phyloP scores from a whole-genome alignment of 176 grass and related monocot genomes.

The Musa acuminata region DNA sequence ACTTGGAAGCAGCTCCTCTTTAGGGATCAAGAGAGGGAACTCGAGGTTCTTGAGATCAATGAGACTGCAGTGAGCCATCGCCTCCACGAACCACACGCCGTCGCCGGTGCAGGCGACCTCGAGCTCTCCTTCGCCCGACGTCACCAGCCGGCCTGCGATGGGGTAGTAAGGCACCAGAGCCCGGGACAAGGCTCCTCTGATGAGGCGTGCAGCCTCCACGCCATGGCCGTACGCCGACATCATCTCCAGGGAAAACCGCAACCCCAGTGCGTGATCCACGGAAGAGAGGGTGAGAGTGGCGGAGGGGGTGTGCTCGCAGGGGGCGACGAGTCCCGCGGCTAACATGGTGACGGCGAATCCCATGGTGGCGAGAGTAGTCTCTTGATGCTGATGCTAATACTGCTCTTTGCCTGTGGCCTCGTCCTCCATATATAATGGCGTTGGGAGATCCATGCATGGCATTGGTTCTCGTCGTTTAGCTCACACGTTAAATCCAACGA shows the following conservation, averaged over 20 bases:
- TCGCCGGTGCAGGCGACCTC: no score
- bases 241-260: conserved; percentile 49
- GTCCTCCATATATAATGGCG: no score
- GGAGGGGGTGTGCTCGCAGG: conserved; percentile 27
- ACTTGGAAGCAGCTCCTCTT: conserved; percentile 50
- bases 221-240: conserved; percentile 47
- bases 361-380: not conserved
- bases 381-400: no score
- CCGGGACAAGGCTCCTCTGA: conserved; percentile 44
- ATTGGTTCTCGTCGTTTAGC: no score
- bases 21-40: conserved; percentile 64
- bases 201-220: conserved; percentile 20
- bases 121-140: not conserved
- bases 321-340: conserved; percentile 28
- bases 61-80: conserved; percentile 37
- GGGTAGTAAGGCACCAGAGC: conserved; percentile 65
- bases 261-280: conserved; percentile 44
- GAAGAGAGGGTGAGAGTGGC: conserved; percentile 47
- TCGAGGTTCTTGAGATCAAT: conserved; percentile 66
- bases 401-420: no score
- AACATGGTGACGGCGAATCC: conserved; percentile 30
- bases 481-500: no score
- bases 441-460: no score
- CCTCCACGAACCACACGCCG: no score
- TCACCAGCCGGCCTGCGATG: conserved; percentile 31